phyloP scores from a whole-genome alignment of 768 basidiomycete species.

The Leccinum pellstonianum region DNA sequence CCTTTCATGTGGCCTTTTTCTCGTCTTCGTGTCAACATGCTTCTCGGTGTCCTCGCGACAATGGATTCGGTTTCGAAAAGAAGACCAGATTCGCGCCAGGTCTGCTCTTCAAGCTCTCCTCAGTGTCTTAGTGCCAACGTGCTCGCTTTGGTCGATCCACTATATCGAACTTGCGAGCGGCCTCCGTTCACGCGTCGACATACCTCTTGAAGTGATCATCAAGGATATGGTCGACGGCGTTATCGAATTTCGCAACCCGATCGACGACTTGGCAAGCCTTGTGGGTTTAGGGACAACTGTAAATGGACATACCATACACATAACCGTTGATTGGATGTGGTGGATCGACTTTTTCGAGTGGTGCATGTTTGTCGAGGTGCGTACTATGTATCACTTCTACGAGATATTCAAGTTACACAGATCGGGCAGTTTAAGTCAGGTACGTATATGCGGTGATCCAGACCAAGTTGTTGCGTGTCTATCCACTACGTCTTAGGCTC shows the following conservation, averaged over 20 bases:
- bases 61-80: not conserved
- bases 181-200: conserved; percentile 23
- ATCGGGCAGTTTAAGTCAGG: conserved; percentile 17
- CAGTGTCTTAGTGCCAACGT: conserved; percentile 42
- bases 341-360: conserved; percentile 38
- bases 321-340: conserved; percentile 35
- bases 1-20: conserved; percentile 9
- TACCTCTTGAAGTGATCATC: conserved; percentile 39
- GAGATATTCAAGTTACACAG: conserved; percentile 1
- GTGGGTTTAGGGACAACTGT: conserved; percentile 33
- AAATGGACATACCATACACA: conserved; percentile 39
- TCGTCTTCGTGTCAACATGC: conserved; percentile 9
- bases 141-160: conserved; percentile 43
- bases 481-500: not conserved
- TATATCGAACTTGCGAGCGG: conserved; percentile 34
- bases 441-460: conserved; percentile 20
- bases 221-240: conserved; percentile 36
- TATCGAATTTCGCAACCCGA: conserved; percentile 45
- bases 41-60: conserved; percentile 8
- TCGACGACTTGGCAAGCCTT: conserved; percentile 38
- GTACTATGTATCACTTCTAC: conserved; percentile 5
- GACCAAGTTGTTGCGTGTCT: not conserved
- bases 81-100: conserved; percentile 16
- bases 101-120: conserved; percentile 38
- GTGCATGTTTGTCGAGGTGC: conserved; percentile 27